Evolutionary conservation across 805 yeast species (phyloP).

Genomic region (Yarrowia yakushimensis): DNA sequence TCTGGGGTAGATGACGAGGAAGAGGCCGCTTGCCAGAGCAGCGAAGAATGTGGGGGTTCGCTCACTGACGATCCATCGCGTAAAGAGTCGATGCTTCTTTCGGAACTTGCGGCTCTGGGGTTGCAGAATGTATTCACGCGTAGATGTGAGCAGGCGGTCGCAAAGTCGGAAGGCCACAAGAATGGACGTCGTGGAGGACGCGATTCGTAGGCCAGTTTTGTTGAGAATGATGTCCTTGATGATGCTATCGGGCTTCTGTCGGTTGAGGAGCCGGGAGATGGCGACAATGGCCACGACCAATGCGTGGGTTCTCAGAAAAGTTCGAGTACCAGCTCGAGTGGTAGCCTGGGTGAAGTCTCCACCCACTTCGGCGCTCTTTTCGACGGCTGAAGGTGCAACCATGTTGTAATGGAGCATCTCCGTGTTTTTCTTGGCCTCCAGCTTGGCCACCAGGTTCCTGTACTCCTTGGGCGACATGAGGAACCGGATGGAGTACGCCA

Average conservation of each 20-base stretch:
- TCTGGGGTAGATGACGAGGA: slow-evolving; percentile 34
- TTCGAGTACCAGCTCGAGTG: slow-evolving; percentile 23
- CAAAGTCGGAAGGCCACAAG: slow-evolving; percentile 15
- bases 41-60: slow-evolving; percentile 28
- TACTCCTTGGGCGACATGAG: slow-evolving; percentile 33
- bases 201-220: slow-evolving; percentile 20
- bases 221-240: slow-evolving; percentile 5
- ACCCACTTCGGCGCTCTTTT: slow-evolving; percentile 18
- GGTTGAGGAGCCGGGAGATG: slow-evolving; percentile 11
- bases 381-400: slow-evolving; percentile 21
- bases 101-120: slow-evolving; percentile 25
- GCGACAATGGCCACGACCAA: slow-evolving; percentile 29
- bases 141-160: slow-evolving; percentile 1
- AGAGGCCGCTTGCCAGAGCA: slow-evolving; percentile 35
- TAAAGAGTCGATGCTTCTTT: slow-evolving; percentile 17
- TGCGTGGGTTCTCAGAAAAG: slow-evolving; percentile 30
- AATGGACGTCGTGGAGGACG: background rate
- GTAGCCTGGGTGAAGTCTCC: slow-evolving; percentile 28
- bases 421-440: slow-evolving; percentile 23
- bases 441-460: slow-evolving; percentile 24
- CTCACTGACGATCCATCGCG: slow-evolving; percentile 22
- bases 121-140: slow-evolving; percentile 10
- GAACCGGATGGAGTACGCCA: slow-evolving; percentile 32
- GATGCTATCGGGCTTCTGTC: slow-evolving; percentile 20
- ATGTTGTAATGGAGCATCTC: slow-evolving; percentile 18